These are phyloP conservation scores for Penicillium sumatraense DNA, from an alignment of 2,329 filamentous ascomycete species.

Conservation along the genomic window DNA sequence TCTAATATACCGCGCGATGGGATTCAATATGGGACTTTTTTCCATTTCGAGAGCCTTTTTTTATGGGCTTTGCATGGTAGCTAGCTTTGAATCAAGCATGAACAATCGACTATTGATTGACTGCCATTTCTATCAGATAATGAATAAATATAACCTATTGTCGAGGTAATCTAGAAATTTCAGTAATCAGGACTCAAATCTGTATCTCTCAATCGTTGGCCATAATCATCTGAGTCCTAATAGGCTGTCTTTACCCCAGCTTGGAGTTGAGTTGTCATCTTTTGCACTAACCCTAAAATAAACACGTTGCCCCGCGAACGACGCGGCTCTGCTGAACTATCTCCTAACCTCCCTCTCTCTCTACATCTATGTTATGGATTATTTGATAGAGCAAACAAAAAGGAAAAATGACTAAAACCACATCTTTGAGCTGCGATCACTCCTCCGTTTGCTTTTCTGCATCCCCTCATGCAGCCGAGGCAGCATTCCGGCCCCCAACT, in stretches of 20 bases:
- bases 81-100: background rate
- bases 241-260: background rate
- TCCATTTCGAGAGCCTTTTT: background rate
- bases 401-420: background rate
- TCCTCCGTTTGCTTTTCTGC: background rate
- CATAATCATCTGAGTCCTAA: background rate
- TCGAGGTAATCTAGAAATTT: too few species aligned
- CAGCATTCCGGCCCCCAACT: background rate
- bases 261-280: background rate
- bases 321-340: background rate
- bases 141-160: too few species aligned
- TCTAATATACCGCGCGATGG: slow-evolving; percentile 20
- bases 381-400: background rate
- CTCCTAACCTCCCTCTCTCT: background rate
- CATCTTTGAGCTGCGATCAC: background rate
- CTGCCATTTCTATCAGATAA: too few species aligned
- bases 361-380: too few species aligned
- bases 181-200: too few species aligned
- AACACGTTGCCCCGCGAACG: background rate
- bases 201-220: background rate
- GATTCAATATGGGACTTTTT: slow-evolving; percentile 11
- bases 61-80: slow-evolving; percentile 3
- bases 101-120: background rate
- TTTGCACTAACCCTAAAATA: background rate
- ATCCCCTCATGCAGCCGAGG: background rate